phyloP scores from a whole-genome alignment of 352 stramenopile species.

The Phytophthora melonis region DNA sequence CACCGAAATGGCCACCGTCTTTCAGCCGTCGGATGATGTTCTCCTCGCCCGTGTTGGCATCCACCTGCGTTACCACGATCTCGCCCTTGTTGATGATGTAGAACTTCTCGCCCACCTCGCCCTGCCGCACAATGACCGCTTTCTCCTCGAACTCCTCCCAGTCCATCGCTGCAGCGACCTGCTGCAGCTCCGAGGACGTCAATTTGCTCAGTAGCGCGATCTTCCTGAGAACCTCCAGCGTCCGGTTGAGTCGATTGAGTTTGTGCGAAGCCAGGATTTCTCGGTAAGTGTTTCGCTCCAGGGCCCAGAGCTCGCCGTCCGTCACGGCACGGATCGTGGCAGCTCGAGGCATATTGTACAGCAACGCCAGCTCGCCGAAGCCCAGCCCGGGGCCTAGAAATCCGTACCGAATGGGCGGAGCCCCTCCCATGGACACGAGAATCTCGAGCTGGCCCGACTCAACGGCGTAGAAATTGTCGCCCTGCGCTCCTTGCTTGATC shows the following conservation, averaged over 20 bases:
- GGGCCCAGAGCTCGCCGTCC: conserved; percentile 70
- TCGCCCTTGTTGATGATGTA: conserved; percentile 85
- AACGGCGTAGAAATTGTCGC: conserved; percentile 83
- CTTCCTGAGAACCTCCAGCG: conserved; percentile 61
- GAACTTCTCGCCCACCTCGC: conserved; percentile 81
- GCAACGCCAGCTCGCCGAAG: conserved; percentile 97
- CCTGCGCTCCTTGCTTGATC: conserved; percentile 76
- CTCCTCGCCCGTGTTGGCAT: conserved; percentile 49
- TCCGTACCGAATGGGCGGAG: conserved; percentile 74
- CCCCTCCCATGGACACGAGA: conserved; percentile 62
- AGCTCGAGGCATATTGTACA: conserved; percentile 97
- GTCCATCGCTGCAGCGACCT: conserved; percentile 80
- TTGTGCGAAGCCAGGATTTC: conserved; percentile 84
- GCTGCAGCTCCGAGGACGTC: conserved; percentile 69
- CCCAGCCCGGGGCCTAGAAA: conserved; percentile 68
- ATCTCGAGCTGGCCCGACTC: conserved; percentile 76
- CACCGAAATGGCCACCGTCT: conserved; percentile 93
- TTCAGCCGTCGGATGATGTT: conserved; percentile 69
- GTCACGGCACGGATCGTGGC: conserved; percentile 90
- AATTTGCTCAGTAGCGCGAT: conserved; percentile 78
- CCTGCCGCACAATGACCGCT: conserved; percentile 71
- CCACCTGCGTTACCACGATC: conserved; percentile 71
- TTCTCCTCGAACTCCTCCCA: conserved; percentile 79
- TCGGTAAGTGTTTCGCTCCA: conserved; percentile 79
- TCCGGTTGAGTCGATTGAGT: conserved; percentile 65